Conservation (phyloP, 768 basidiomycete genomes). For the Austroboletus festivus region DNA sequence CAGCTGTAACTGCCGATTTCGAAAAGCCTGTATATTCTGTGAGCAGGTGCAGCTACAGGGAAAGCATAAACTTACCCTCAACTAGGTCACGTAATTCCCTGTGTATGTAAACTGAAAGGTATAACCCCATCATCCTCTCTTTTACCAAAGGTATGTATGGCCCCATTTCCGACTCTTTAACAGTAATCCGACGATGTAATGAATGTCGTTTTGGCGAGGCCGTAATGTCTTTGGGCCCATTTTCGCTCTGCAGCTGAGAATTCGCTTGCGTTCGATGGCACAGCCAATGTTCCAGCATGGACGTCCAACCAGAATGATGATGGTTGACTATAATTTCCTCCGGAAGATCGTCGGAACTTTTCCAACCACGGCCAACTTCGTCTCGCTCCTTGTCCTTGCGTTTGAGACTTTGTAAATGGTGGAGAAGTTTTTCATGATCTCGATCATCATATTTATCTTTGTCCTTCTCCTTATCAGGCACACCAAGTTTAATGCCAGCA, state of each 20-base stretch:
- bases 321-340: conserved; percentile 31
- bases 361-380: conserved; percentile 30
- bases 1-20: conserved; percentile 81
- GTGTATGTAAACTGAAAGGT: conserved; percentile 73
- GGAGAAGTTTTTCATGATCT: conserved; percentile 31
- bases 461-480: conserved; percentile 43
- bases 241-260: conserved; percentile 13
- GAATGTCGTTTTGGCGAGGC: conserved; percentile 43
- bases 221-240: conserved; percentile 31
- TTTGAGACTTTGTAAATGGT: conserved; percentile 26
- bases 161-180: conserved; percentile 51
- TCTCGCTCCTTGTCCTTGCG: conserved; percentile 40
- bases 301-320: conserved; percentile 62
- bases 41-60: neutral
- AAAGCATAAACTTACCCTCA: conserved; percentile 41
- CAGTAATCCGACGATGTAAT: conserved; percentile 39
- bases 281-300: conserved; percentile 72
- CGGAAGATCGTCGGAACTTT: conserved; percentile 35
- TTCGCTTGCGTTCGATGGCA: conserved; percentile 39
- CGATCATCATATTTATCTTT: conserved; percentile 31
- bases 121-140: conserved; percentile 89
- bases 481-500: conserved; percentile 71
- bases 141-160: conserved; percentile 86
- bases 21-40: conserved; percentile 51
- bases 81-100: conserved; percentile 65